phyloP scores from a whole-genome alignment of 78 protist species.

The Bodo saltans region DNA sequence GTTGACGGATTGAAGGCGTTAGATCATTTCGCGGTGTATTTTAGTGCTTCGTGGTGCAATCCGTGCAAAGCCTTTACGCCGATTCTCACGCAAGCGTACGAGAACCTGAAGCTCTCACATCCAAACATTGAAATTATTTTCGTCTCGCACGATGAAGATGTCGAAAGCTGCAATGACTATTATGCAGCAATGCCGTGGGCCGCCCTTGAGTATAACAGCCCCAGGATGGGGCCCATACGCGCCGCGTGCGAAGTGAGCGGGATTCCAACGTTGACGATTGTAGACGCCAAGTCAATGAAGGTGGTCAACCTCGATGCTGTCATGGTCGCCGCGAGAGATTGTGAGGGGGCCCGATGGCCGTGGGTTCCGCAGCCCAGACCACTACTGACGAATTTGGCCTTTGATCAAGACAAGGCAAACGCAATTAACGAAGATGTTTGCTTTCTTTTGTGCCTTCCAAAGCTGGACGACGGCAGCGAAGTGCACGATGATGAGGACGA shows the following conservation, averaged over 20 bases:
- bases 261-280: not conserved
- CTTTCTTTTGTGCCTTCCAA: no score
- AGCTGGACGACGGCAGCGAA: no score
- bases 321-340: not conserved
- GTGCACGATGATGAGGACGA: no score
- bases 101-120: not conserved
- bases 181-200: slow-evolving; percentile 27
- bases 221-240: not conserved
- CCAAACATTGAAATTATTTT: not conserved
- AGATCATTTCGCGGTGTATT: slow-evolving; percentile 8
- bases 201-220: not conserved
- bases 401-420: no score
- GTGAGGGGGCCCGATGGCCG: not conserved
- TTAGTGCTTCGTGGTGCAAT: slow-evolving; percentile 34
- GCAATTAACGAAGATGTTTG: no score
- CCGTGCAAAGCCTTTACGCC: slow-evolving; percentile 30
- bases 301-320: not conserved
- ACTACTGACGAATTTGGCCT: no score
- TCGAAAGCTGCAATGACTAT: not conserved
- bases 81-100: slow-evolving; percentile 11
- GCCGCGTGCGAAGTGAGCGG: not conserved
- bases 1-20: no score
- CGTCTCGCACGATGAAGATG: not conserved
- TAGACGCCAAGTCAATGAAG: not conserved
- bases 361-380: no score